Evolutionary conservation across 495 filamentous ascomycete genomes (phyloP), one percentile per base, ranked within the genome.

Genomic region (Astrothelium subdiscretum): DNA sequence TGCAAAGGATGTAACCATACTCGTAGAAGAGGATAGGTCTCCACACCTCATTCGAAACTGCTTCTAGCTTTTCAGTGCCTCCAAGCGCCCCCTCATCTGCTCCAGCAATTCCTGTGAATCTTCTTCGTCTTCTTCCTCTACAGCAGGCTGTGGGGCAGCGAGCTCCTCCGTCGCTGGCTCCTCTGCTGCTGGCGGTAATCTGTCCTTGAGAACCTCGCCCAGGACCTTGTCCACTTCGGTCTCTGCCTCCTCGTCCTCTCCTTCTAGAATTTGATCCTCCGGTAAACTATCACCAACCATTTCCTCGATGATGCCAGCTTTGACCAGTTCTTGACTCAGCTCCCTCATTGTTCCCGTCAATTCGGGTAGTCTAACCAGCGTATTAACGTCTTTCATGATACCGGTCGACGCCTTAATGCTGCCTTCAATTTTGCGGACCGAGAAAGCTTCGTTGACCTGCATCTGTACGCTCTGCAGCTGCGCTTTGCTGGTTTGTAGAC

Each of bases 401-500:
- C 88, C 88, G 13, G 92, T 92, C 62, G 83, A 87, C 57, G 88
- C 89, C 60, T 85, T 80, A 66, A 98, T 89, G 71, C 85, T 90
- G 44, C 95, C 95, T 78, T 97, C 92, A 67, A 97, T 97, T 79
- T 95, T 96, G 65, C 92, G 85, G 69, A 96, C 86, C 4, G 90
- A 89, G 70, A 97, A 98, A 1, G 95, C 92, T 75, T 97, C 92
- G 69, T 89, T 90, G 65, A 98, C 95, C 74, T 97, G 95, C 95
- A 97, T 96, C 68, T 91, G 86, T 61, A 98, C 95, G 71, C 87
- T 91, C 75, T 88, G 86, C 20, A 98, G 82, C 76, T 97, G 94
- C 5, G 94, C 95, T 69, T 92, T 92, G 64, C 83, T 86, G 1
- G 95, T 97, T 35, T 82, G 77, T 22, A 98, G 79, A 22, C 94